Evolutionary conservation across 2,329 filamentous ascomycete species (phyloP).

Genomic region (Alternaria arborescens): DNA sequence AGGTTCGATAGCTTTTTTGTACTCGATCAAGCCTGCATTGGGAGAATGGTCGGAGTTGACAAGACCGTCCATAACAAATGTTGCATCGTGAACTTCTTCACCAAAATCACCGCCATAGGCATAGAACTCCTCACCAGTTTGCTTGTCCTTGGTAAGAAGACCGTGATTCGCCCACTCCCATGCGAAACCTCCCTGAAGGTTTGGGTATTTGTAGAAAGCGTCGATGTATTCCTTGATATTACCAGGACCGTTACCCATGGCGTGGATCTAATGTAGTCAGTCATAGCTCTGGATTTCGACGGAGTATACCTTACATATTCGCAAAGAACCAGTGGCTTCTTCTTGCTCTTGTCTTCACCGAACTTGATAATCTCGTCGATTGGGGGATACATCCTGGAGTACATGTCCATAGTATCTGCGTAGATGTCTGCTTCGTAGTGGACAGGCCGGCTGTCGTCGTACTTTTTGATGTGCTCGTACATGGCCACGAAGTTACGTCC

Average conservation of each 20-base stretch:
- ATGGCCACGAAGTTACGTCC: constrained; percentile 73
- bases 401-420: constrained; percentile 70
- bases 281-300: no score
- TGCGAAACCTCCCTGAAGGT: constrained; percentile 68
- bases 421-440: constrained; percentile 73
- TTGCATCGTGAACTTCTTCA: constrained; percentile 53
- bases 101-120: constrained; percentile 57
- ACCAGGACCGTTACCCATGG: constrained; percentile 80
- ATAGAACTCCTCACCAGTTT: constrained; percentile 51
- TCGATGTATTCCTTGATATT: constrained; percentile 73
- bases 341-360: constrained; percentile 51
- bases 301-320: constrained; percentile 53
- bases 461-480: constrained; percentile 67
- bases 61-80: constrained; percentile 58
- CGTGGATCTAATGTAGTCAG: constrained; percentile 53
- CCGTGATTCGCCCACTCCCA: constrained; percentile 60
- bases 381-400: constrained; percentile 71
- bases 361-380: constrained; percentile 62
- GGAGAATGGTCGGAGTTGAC: constrained; percentile 54
- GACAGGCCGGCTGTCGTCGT: constrained; percentile 67
- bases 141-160: constrained; percentile 51
- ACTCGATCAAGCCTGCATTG: constrained; percentile 53
- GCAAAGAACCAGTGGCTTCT: constrained; percentile 66
- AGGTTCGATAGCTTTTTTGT: constrained; percentile 56
- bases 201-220: constrained; percentile 67